Evolutionary conservation across 2,329 filamentous ascomycete genomes (phyloP).

Genomic region (Aspergillus costaricaensis): DNA sequence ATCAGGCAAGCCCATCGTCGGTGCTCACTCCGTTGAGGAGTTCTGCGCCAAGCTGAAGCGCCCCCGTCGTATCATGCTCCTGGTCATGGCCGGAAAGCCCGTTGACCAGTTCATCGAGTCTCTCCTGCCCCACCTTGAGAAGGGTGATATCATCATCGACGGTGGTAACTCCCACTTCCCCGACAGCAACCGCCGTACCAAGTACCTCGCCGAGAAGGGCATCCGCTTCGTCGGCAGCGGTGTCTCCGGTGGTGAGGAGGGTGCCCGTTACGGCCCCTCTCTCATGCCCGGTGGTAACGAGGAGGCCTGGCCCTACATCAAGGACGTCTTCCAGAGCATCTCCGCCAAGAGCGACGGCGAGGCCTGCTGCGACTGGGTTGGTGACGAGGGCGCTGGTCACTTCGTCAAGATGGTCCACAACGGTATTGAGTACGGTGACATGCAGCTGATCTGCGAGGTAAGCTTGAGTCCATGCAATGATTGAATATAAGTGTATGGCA

Average conservation of each 20-base stretch:
- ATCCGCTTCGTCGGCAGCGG: constrained; percentile 95
- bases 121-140: constrained; percentile 78
- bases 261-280: constrained; percentile 94
- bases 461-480: constrained; percentile 28
- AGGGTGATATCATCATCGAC: constrained; percentile 98
- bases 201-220: constrained; percentile 83
- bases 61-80: constrained; percentile 94
- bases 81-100: constrained; percentile 96
- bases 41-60: constrained; percentile 96
- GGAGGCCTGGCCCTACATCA: constrained; percentile 96
- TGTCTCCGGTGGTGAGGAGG: constrained; percentile 99
- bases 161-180: constrained; percentile 99
- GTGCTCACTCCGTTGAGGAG: constrained; percentile 90
- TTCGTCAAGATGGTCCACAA: constrained; percentile 99
- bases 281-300: constrained; percentile 99
- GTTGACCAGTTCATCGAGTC: constrained; percentile 99
- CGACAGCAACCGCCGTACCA: constrained; percentile 94
- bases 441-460: constrained; percentile 99
- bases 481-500: neutral
- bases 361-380: constrained; percentile 99
- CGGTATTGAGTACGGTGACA: constrained; percentile 99
- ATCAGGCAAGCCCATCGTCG: constrained; percentile 87
- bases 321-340: constrained; percentile 98
- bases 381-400: constrained; percentile 98
- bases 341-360: constrained; percentile 96